These are phyloP conservation scores for Apiospora koreana DNA, from an alignment of 2,329 filamentous ascomycete genomes.

Conservation along the genomic window DNA sequence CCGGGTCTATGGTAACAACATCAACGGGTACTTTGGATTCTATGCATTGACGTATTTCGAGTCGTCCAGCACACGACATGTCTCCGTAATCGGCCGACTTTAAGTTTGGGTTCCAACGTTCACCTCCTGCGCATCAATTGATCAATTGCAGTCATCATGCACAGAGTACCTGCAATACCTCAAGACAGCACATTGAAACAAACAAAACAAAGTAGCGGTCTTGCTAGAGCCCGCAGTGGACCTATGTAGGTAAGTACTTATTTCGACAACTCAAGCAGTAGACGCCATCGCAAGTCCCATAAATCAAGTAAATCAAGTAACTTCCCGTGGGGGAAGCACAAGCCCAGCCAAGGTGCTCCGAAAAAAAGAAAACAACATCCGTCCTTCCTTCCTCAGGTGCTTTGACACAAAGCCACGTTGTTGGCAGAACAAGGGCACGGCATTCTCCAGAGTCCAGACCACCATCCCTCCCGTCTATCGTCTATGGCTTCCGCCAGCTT, in stretches of 20 bases:
- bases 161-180: too few relatives aligned
- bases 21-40: background rate
- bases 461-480: background rate
- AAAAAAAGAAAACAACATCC: background rate
- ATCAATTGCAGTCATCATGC: background rate
- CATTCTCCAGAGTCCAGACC: background rate
- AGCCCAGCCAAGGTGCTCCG: background rate
- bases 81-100: background rate
- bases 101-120: background rate
- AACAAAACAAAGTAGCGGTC: background rate
- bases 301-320: background rate
- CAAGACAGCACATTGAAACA: too few relatives aligned
- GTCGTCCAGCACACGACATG: background rate
- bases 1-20: slow-evolving; percentile 2
- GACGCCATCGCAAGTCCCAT: too few relatives aligned
- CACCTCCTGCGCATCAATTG: too few relatives aligned
- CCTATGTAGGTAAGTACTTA: too few relatives aligned
- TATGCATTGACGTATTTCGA: too few relatives aligned
- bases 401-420: background rate
- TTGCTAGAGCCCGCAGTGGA: background rate
- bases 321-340: background rate
- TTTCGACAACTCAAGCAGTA: too few relatives aligned
- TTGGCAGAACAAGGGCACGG: background rate
- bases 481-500: background rate
- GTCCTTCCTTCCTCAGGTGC: too few relatives aligned